Base-by-base conservation (phyloP, 176 grass and related monocot species). In the Cenchrus purpureus region DNA sequence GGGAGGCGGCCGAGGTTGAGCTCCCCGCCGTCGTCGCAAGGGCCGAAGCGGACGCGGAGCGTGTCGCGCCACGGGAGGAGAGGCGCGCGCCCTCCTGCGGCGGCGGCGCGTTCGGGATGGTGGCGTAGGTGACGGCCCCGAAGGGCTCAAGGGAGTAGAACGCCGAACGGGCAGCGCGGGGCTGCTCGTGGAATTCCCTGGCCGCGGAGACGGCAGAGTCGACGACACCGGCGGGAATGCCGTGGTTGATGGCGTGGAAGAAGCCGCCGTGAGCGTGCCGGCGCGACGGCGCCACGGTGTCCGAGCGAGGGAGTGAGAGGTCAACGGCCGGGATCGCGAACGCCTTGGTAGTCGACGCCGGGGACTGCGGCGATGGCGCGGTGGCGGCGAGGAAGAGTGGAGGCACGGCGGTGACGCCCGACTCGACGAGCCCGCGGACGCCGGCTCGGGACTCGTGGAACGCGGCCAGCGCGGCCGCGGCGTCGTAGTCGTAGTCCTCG, bases 201-300 rank as follows among this genome's bases (percentile, higher is more conserved):
- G 45, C 84, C 15, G 84, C 84, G 74, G 86, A 69, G 25, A 92
- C 7, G 8, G 87, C 76, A 7, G 79, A 19, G 53, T 68, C 73
- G 50, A 86, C 17, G 67, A 73, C 12, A 65, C 74, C 8, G 31
- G n/a, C 10, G 11, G 74, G 42, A 45, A 88, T 44, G 64, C 86
- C 74, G 74, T 92, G 87, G 80, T 80, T 86, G 75, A 16, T 63
- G 83, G 76, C 79, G 17, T 89, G 69, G 75, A 92, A 89, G 90
- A 92, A 89, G 45, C 90, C 90, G 78, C 43, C 0, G 87, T n/a
- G n/a, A 85, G 10, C 75, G 37, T 0, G 90, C 74, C 22, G 54
- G 79, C 79, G 83, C 79, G 10, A 84, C n/a, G 79, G 82, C 13
- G 55, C 72, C 2, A 78, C 67, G 32, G 46, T 17, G 67, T 49